Conservation (phyloP, 768 basidiomycete species). For the Tricholoma sp. region DNA sequence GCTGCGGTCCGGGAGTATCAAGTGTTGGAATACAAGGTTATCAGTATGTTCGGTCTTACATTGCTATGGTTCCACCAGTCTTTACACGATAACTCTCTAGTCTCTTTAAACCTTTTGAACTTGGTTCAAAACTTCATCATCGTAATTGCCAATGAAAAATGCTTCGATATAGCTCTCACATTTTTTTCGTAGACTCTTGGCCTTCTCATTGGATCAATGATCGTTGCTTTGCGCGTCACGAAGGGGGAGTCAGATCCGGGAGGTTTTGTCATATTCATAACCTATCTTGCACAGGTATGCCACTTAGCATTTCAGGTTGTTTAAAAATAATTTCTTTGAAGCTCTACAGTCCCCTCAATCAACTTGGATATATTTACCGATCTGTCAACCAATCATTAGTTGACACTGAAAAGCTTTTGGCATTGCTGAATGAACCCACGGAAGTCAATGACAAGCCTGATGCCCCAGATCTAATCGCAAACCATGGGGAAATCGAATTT, state of each 20-base stretch:
- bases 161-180: not conserved
- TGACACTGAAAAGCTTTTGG: slow-evolving; percentile 80
- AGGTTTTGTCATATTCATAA: slow-evolving; percentile 76
- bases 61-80: not conserved
- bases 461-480: slow-evolving; percentile 66
- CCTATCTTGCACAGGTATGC: slow-evolving; percentile 71
- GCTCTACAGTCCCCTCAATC: slow-evolving; percentile 71
- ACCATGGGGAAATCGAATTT: slow-evolving; percentile 82
- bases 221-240: slow-evolving; percentile 69
- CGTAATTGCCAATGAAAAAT: slow-evolving; percentile 31
- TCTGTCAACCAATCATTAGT: slow-evolving; percentile 70
- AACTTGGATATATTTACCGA: slow-evolving; percentile 75
- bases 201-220: slow-evolving; percentile 74
- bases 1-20: slow-evolving; percentile 75
- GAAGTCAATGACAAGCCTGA: slow-evolving; percentile 80
- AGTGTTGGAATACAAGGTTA: slow-evolving; percentile 64
- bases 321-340: slow-evolving; percentile 21
- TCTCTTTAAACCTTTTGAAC: slow-evolving; percentile 69
- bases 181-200: slow-evolving; percentile 56
- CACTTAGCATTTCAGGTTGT: not conserved
- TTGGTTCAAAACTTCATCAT: slow-evolving; percentile 80
- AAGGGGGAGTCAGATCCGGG: slow-evolving; percentile 45
- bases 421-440: slow-evolving; percentile 73
- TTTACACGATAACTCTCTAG: slow-evolving; percentile 26
- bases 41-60: slow-evolving; percentile 40